phyloP scores from a whole-genome alignment of 1,284 basidiomycete species.

The Microbotryum intermedium region DNA sequence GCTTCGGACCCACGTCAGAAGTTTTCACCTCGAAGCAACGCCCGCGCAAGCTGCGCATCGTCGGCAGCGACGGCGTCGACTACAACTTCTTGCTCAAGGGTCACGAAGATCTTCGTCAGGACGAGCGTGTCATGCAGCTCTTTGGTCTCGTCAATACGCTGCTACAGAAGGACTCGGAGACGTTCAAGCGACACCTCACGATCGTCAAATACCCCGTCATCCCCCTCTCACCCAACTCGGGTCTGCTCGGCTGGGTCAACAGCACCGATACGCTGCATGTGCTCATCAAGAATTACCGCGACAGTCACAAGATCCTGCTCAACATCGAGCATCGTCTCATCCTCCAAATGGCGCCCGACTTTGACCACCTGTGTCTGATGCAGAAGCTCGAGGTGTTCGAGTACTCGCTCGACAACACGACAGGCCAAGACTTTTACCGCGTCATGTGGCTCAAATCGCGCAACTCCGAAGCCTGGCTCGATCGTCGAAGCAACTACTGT shows the following conservation, averaged over 20 bases:
- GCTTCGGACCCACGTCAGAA: conserved; percentile 75
- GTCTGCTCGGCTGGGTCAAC: conserved; percentile 89
- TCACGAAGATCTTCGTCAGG: conserved; percentile 98
- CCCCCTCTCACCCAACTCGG: conserved; percentile 91
- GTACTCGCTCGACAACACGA: conserved; percentile 97
- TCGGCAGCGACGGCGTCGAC: conserved; percentile 85
- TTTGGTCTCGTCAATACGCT: conserved; percentile 96
- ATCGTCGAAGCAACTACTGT: conserved; percentile 92
- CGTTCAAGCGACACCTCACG: conserved; percentile 91
- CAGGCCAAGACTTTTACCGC: conserved; percentile 96
- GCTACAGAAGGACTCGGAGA: conserved; percentile 83
- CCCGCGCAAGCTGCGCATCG: conserved; percentile 78
- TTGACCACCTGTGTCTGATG: conserved; percentile 85
- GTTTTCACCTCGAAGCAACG: conserved; percentile 99
- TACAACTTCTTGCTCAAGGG: conserved; percentile 93
- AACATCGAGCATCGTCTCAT: conserved; percentile 98
- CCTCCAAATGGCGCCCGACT: conserved; percentile 99
- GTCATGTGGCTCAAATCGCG: conserved; percentile 93
- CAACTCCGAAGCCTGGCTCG: conserved; percentile 96
- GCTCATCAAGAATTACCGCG: conserved; percentile 83
- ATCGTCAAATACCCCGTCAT: conserved; percentile 92
- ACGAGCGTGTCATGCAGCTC: conserved; percentile 98
- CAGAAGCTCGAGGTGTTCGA: conserved; percentile 99
- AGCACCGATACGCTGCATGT: conserved; percentile 98
- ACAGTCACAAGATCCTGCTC: conserved; percentile 87